Base-by-base conservation (phyloP, 2,329 filamentous ascomycete species). In the Fusarium sp. region DNA sequence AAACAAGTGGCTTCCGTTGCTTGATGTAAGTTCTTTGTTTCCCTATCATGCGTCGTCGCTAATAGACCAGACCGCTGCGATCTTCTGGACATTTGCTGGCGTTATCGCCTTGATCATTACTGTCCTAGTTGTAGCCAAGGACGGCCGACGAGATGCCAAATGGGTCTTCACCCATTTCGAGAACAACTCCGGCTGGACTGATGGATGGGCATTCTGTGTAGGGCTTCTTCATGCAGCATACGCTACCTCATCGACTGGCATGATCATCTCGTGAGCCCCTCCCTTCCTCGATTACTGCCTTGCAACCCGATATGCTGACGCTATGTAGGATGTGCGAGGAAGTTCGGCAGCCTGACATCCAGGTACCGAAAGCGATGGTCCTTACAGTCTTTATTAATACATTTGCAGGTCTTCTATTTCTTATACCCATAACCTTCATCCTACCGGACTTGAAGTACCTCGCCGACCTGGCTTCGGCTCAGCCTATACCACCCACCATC, bases 361-460 rank as follows among this genome's bases (percentile, higher is more conserved):
- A 93, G 78, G 90, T 93, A 8, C 91, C 91, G 71, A 91, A 91
- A 78, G 91, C 91, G 72, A 92, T 94, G 89, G 90, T 92, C 48
- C 83, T 82, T 54, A 91, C 91, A 68, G 85, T 93, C 71, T 69
- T 89, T 71, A 85, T 93, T 80, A 93, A 93, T 84, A 88, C 86
- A 51, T 75, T 91, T 68, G 88, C 86, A 66, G 91, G 91, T 41
- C 83, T 93, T 28, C 79, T 93, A 69, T 92, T 92, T 81, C 82
- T 93, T 70, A 86, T 94, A 60, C 90, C 90, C 2, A 81, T 93
- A 59, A 83, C 91, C 72, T 93, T 92, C 77, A 90, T 93, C 62
- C 83, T 94, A 6, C 90, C 90, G 55, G 87, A 92, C 55, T 84
- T 92, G 62, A 78, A 82, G 46, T 80, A 81, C 16, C 85, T 92